Conservation (phyloP, 345 rosid genomes). For the Bruguiera gymnorhiza region DNA sequence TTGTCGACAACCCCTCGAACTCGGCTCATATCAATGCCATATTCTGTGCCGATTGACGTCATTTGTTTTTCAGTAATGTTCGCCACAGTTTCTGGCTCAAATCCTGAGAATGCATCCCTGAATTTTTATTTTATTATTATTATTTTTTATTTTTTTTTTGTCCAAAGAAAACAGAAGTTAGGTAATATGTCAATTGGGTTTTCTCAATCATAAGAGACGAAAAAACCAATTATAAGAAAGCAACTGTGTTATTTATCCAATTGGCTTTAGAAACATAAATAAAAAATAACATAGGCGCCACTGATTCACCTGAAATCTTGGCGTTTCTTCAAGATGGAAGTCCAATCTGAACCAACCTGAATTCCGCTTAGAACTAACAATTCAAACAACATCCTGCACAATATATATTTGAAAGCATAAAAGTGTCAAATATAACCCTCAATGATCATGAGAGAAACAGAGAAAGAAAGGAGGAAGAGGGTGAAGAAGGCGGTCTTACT, state of each 20-base stretch:
- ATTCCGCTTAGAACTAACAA: conserved; percentile 56
- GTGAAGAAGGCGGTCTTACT: conserved; percentile 26
- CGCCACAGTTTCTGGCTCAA: conserved; percentile 47
- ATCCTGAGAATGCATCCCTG: conserved; percentile 60
- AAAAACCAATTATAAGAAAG: not conserved
- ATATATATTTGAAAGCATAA: not conserved
- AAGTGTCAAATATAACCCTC: not conserved
- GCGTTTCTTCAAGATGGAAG: conserved; percentile 55
- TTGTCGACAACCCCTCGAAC: conserved; percentile 62
- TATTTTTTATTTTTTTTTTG: too few species aligned
- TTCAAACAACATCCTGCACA: conserved; percentile 47
- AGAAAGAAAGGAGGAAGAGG: not conserved
- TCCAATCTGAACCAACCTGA: conserved; percentile 73
- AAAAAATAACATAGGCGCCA: not conserved
- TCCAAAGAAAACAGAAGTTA: too few species aligned
- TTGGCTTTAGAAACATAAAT: not conserved
- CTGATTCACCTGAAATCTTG: conserved; percentile 44
- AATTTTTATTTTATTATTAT: too few species aligned
- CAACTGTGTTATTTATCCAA: too few species aligned
- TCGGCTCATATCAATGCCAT: conserved; percentile 46
- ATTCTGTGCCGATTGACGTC: conserved; percentile 36
- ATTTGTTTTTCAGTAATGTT: conserved; percentile 48
- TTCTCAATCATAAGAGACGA: not conserved
- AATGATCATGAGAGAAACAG: not conserved
- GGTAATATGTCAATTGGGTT: too few species aligned